Conservation (phyloP, 2,329 filamentous ascomycete genomes). For the Xylogone sp. region DNA sequence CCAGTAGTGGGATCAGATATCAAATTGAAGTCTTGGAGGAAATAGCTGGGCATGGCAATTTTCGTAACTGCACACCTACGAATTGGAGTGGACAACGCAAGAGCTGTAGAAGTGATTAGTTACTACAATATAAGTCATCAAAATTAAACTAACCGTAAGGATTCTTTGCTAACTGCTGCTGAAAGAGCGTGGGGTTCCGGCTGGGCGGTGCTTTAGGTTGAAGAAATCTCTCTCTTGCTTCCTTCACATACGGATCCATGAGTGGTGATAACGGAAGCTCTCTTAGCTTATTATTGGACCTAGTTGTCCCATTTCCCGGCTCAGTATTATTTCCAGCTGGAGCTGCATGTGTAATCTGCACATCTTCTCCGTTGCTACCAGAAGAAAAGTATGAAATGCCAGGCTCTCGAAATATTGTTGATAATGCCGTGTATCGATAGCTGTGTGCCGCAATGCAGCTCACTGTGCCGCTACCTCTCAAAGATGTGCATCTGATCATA, state of each 20-base stretch:
- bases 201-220: slow-evolving; percentile 25
- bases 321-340: neutral
- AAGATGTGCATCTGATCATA: slow-evolving; percentile 20
- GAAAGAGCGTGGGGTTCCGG: slow-evolving; percentile 41
- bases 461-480: slow-evolving; percentile 16
- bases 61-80: slow-evolving; percentile 51
- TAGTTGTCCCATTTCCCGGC: neutral
- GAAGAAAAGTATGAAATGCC: neutral
- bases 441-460: slow-evolving; percentile 5
- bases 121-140: neutral
- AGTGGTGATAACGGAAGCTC: slow-evolving; percentile 42
- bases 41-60: slow-evolving; percentile 51
- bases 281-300: neutral
- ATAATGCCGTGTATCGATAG: neutral
- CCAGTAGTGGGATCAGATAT: slow-evolving; percentile 50
- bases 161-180: slow-evolving; percentile 56
- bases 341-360: neutral
- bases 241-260: slow-evolving; percentile 38
- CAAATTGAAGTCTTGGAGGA: slow-evolving; percentile 59
- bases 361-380: neutral
- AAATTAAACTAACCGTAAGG: slow-evolving; percentile 50
- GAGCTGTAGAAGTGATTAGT: slow-evolving; percentile 39
- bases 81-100: slow-evolving; percentile 56
- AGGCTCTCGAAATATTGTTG: neutral
- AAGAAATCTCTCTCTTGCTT: slow-evolving; percentile 26